Evolutionary conservation across 768 basidiomycete genomes (phyloP).

Genomic region (Lentinus tigrinus): DNA sequence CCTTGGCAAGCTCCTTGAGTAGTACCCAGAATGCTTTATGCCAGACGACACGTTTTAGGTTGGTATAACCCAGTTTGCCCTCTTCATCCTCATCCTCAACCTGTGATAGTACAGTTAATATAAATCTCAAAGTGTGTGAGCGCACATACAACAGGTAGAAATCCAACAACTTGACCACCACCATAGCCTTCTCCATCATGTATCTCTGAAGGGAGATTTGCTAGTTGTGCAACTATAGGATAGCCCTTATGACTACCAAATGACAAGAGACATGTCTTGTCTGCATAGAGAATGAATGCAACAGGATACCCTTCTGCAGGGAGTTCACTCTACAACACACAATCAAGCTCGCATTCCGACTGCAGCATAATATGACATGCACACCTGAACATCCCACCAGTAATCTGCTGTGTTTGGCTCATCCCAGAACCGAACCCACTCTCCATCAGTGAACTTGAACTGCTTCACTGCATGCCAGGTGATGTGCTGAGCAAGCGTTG

Average conservation of each 20-base stretch:
- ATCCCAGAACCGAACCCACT: conserved; percentile 30
- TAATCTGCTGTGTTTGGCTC: conserved; percentile 39
- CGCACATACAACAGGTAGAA: conserved; percentile 19
- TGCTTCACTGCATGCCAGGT: conserved; percentile 33
- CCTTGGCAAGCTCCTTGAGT: background rate
- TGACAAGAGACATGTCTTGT: conserved; percentile 19
- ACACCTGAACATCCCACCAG: conserved; percentile 40
- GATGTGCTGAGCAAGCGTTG: conserved; percentile 22
- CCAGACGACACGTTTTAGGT: conserved; percentile 29
- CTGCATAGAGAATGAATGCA: conserved; percentile 18
- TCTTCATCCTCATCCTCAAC: conserved; percentile 31
- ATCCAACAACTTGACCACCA: conserved; percentile 9
- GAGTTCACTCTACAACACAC: conserved; percentile 7
- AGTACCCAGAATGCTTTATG: conserved; percentile 36
- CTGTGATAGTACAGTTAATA: conserved; percentile 24
- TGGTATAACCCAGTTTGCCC: conserved; percentile 31
- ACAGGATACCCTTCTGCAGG: conserved; percentile 12
- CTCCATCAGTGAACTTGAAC: conserved; percentile 28
- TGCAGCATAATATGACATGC: background rate
- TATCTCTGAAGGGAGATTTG: conserved; percentile 20
- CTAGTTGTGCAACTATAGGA: conserved; percentile 16
- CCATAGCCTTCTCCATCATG: conserved; percentile 20
- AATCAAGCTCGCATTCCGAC: too few species aligned
- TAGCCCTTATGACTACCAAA: conserved; percentile 24
- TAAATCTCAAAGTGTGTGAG: background rate